phyloP scores from a whole-genome alignment of 306 rosid genomes.

The Malus sieversii region DNA sequence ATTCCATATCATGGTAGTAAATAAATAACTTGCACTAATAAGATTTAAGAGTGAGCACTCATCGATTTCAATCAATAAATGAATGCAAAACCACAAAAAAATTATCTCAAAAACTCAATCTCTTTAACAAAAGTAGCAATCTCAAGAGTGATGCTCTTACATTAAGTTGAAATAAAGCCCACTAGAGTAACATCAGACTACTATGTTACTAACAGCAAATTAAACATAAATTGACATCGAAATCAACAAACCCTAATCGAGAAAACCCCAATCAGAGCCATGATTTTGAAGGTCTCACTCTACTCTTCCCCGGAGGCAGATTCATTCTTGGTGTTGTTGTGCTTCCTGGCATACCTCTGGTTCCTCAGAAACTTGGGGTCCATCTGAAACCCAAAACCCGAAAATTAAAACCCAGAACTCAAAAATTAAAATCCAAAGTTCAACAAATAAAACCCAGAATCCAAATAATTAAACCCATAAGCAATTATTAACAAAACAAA shows the following conservation, averaged over 20 bases:
- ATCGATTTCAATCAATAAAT: background rate
- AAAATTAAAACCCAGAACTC: background rate
- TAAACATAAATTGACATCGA: background rate
- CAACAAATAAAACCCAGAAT: background rate
- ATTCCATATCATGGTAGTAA: background rate
- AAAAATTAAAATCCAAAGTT: background rate
- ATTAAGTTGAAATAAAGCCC: slow-evolving; percentile 12
- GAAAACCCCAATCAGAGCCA: slow-evolving; percentile 14
- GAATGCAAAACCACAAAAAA: background rate
- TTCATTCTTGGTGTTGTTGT: slow-evolving; percentile 63
- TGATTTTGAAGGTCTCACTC: background rate
- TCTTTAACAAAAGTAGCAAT: background rate
- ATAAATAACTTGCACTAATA: background rate
- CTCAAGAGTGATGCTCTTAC: background rate
- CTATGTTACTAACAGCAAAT: slow-evolving; percentile 5
- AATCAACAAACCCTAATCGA: background rate
- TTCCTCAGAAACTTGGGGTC: slow-evolving; percentile 98
- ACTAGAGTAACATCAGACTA: slow-evolving; percentile 9
- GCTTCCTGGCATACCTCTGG: slow-evolving; percentile 99
- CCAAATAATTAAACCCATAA: background rate
- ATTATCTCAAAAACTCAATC: background rate
- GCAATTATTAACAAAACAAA: background rate
- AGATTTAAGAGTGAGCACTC: background rate
- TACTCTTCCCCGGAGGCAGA: slow-evolving; percentile 55
- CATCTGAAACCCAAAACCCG: slow-evolving; percentile 41